phyloP scores from a whole-genome alignment of 371 early-diverging fungal genomes.

The Batkoa obscura region DNA sequence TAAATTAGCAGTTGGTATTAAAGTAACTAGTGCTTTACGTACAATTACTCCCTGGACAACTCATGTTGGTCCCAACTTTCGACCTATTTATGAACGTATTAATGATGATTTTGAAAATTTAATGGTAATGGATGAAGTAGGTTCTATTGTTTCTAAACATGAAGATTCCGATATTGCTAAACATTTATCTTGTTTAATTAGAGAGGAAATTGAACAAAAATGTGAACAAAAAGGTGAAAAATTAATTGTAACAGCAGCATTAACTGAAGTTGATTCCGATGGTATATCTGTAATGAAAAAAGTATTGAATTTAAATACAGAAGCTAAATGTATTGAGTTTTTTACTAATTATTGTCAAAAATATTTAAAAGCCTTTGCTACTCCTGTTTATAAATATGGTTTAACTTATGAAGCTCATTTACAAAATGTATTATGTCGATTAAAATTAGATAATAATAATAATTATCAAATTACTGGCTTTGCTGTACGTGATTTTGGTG shows the following conservation, averaged over 20 bases:
- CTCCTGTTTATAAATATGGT: slow-evolving; percentile 38
- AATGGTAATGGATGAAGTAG: slow-evolving; percentile 22
- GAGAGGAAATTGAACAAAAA: slow-evolving; percentile 23
- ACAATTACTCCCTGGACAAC: slow-evolving; percentile 52
- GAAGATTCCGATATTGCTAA: slow-evolving; percentile 40
- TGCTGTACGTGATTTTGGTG: slow-evolving; percentile 56
- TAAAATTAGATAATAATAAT: slow-evolving; percentile 16
- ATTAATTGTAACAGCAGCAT: slow-evolving; percentile 38
- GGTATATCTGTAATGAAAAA: slow-evolving; percentile 23
- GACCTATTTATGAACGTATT: slow-evolving; percentile 23
- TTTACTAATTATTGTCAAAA: slow-evolving; percentile 23
- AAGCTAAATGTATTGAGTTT: slow-evolving; percentile 27
- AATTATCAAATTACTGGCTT: slow-evolving; percentile 38
- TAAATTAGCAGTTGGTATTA: slow-evolving; percentile 47
- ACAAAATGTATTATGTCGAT: slow-evolving; percentile 43
- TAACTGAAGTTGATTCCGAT: slow-evolving; percentile 33
- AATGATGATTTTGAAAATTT: slow-evolving; percentile 20
- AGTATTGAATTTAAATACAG: slow-evolving; percentile 29
- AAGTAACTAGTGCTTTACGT: slow-evolving; percentile 47
- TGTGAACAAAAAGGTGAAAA: slow-evolving; percentile 16
- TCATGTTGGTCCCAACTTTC: slow-evolving; percentile 38
- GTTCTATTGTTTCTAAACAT: slow-evolving; percentile 26
- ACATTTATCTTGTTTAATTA: slow-evolving; percentile 40
- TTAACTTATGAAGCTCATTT: slow-evolving; percentile 55
- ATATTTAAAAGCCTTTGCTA: slow-evolving; percentile 37